These are phyloP conservation scores for Hydnomerulius pinastri DNA, from an alignment of 768 basidiomycete genomes.

Conservation along the genomic window DNA sequence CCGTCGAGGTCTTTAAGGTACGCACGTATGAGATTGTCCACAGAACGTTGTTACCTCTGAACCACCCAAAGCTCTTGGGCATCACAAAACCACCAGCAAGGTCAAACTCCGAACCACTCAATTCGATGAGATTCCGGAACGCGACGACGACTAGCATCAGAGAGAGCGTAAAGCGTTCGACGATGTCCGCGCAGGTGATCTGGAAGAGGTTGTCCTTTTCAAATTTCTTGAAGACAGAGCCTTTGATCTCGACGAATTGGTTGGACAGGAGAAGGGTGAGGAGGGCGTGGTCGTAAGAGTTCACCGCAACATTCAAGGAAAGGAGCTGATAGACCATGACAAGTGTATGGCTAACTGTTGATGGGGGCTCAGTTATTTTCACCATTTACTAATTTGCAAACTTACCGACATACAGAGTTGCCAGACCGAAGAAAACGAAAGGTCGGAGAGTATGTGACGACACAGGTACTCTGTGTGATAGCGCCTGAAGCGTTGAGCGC, in stretches of 20 bases:
- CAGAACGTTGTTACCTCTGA: conserved; percentile 72
- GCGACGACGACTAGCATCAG: conserved; percentile 92
- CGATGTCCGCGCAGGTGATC: conserved; percentile 98
- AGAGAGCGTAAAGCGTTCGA: conserved; percentile 91
- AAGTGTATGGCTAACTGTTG: conserved; percentile 81
- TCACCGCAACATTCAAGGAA: conserved; percentile 94
- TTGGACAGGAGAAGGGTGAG: conserved; percentile 94
- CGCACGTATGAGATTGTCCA: conserved; percentile 91
- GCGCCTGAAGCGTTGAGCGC: conserved; percentile 77
- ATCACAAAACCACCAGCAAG: conserved; percentile 68
- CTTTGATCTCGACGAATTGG: conserved; percentile 99
- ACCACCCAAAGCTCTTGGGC: conserved; percentile 85
- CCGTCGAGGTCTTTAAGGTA: too few relatives aligned
- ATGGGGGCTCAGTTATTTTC: background rate
- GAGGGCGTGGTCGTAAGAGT: conserved; percentile 95
- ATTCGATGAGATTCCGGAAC: conserved; percentile 91
- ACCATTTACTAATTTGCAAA: too few relatives aligned
- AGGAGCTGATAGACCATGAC: conserved; percentile 96
- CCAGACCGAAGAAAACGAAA: conserved; percentile 80
- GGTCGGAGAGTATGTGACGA: conserved; percentile 74
- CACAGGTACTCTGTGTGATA: conserved; percentile 63
- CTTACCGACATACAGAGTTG: conserved; percentile 81
- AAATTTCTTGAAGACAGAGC: conserved; percentile 98
- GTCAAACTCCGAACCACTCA: conserved; percentile 88
- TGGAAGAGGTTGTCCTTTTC: conserved; percentile 99